Evolutionary conservation across 306 rosid species (phyloP).

Genomic region (Mimosa bimucronata): DNA sequence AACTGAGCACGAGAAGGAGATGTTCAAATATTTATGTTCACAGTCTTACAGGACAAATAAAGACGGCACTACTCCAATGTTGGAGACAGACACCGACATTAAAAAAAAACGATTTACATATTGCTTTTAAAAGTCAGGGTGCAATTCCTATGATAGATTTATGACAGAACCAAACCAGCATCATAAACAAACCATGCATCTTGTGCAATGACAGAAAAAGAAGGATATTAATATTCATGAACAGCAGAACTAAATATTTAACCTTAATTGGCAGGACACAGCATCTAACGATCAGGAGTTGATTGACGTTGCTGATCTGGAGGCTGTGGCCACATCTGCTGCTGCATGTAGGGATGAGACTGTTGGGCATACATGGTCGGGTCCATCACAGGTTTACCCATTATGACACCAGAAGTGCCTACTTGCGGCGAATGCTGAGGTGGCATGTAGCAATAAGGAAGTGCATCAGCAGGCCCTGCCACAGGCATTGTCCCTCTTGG

Average conservation of each 20-base stretch:
- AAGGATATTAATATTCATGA: neutral
- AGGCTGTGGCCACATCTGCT: slow-evolving; percentile 61
- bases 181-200: neutral
- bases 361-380: slow-evolving; percentile 60
- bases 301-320: slow-evolving; percentile 47
- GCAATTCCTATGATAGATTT: neutral
- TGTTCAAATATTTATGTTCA: slow-evolving; percentile 1
- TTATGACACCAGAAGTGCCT: slow-evolving; percentile 53
- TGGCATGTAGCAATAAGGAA: slow-evolving; percentile 56
- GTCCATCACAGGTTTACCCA: slow-evolving; percentile 66
- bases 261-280: slow-evolving; percentile 36
- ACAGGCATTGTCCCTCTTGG: slow-evolving; percentile 63
- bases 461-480: slow-evolving; percentile 56
- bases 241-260: neutral
- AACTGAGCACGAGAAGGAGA: slow-evolving; percentile 4
- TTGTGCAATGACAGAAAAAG: neutral
- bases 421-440: slow-evolving; percentile 57
- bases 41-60: neutral
- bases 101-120: too few species aligned
- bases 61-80: neutral
- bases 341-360: slow-evolving; percentile 56
- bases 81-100: neutral
- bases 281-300: slow-evolving; percentile 50
- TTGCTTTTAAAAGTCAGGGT: neutral
- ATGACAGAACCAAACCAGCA: neutral